A percentile compares a stretch with the other conserved stretches of the same genome.
phyloP scores from a whole-genome alignment of 163 green algal genomes.

The Scenedesmus sp. region DNA sequence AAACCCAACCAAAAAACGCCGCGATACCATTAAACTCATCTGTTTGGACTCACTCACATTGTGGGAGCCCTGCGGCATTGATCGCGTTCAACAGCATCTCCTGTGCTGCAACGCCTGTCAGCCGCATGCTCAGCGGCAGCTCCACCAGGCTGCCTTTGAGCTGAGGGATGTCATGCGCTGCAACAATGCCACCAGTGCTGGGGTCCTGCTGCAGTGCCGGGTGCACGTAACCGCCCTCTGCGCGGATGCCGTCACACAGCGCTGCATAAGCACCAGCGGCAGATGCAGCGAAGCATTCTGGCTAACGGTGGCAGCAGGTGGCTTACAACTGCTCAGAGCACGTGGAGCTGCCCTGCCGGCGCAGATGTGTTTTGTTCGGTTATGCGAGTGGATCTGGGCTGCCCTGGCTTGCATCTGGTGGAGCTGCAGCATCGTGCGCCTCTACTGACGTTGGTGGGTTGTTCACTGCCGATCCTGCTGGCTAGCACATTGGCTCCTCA shows the following conservation, averaged over 20 bases:
- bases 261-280: neutral
- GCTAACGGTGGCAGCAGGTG: neutral
- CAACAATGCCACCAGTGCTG: slow-evolving; percentile 6
- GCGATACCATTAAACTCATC: neutral
- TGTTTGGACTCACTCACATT: neutral
- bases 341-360: neutral
- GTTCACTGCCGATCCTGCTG: neutral
- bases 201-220: neutral
- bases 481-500: neutral
- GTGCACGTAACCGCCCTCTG: slow-evolving; percentile 37
- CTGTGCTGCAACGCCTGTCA: slow-evolving; percentile 30
- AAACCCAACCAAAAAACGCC: too few relatives aligned
- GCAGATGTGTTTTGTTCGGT: neutral
- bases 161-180: neutral
- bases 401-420: neutral
- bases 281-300: neutral
- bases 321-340: neutral
- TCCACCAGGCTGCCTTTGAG: slow-evolving; percentile 18
- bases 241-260: slow-evolving; percentile 3
- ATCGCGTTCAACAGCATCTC: slow-evolving; percentile 33
- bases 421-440: neutral
- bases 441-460: neutral
- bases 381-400: neutral
- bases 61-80: slow-evolving; percentile 40
- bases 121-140: slow-evolving; percentile 3